A percentile compares a stretch with the other conserved stretches of the same genome.
Conservation (phyloP, 495 filamentous ascomycete species). For the Haplographium delicatum region DNA sequence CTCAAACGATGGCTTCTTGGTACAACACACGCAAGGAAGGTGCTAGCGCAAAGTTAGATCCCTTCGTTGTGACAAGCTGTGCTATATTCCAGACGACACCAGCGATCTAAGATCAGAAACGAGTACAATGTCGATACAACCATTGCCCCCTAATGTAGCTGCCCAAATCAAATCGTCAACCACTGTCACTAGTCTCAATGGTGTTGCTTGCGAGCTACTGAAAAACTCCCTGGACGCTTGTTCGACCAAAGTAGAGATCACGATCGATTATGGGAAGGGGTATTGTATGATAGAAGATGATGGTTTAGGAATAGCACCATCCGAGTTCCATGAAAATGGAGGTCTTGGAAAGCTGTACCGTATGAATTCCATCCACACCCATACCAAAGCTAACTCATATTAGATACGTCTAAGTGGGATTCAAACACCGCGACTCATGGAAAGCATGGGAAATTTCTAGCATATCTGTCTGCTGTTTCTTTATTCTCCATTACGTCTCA, state of each 20-base stretch:
- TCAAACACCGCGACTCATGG: conserved; percentile 50
- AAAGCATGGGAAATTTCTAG: conserved; percentile 66
- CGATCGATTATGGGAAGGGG: conserved; percentile 70
- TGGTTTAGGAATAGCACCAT: conserved; percentile 69
- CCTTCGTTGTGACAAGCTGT: no score
- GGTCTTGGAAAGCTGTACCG: conserved; percentile 71
- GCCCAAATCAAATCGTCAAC: conserved; percentile 87
- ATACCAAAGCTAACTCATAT: neutral
- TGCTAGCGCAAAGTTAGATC: no score
- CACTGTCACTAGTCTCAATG: conserved; percentile 67
- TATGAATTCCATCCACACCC: conserved; percentile 35
- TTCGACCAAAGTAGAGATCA: conserved; percentile 64
- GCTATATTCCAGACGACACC: no score
- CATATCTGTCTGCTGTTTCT: conserved; percentile 72
- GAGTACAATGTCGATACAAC: conserved; percentile 51
- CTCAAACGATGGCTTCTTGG: neutral
- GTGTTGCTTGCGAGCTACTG: conserved; percentile 67
- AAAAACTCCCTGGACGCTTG: conserved; percentile 83
- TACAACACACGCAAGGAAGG: neutral
- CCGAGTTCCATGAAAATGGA: conserved; percentile 64
- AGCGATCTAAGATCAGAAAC: no score
- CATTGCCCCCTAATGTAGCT: conserved; percentile 67
- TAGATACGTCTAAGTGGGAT: conserved; percentile 76
- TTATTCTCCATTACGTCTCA: conserved; percentile 76
- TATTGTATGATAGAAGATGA: conserved; percentile 85